phyloP scores from a whole-genome alignment of 140 eudicot genomes.

The Ambrosia hybrid region DNA sequence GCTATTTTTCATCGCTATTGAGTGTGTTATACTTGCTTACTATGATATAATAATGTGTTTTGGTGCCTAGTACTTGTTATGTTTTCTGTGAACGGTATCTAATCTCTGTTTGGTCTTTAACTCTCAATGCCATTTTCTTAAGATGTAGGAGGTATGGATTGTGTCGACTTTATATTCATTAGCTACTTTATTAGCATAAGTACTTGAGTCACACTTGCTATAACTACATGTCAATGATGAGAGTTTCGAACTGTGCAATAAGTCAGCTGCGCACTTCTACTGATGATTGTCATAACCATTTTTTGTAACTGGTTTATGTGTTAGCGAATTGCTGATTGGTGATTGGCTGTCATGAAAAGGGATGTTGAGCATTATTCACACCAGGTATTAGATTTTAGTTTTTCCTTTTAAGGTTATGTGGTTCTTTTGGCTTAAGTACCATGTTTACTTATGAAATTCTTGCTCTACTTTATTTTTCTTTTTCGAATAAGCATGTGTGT shows the following conservation, averaged over 20 bases:
- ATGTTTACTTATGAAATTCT: no score
- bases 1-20: not conserved
- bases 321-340: constrained; percentile 78
- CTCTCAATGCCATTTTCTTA: no score
- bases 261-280: not conserved
- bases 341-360: constrained; percentile 84
- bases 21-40: not conserved
- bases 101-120: not conserved
- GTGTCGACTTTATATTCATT: no score
- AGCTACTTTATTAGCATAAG: no score
- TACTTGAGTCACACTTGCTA: no score
- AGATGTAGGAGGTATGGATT: no score
- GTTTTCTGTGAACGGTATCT: constrained; percentile 3
- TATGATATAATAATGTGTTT: constrained; percentile 2
- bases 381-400: constrained; percentile 53
- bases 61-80: not conserved
- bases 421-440: no score
- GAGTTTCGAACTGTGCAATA: no score
- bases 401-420: no score
- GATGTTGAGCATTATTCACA: constrained; percentile 99
- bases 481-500: no score
- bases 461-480: no score
- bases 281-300: constrained; percentile 6
- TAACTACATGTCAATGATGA: no score
- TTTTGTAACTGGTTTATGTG: constrained; percentile 21